phyloP scores from a whole-genome alignment of 2,329 filamentous ascomycete species.

The Hypoxylon sp. region DNA sequence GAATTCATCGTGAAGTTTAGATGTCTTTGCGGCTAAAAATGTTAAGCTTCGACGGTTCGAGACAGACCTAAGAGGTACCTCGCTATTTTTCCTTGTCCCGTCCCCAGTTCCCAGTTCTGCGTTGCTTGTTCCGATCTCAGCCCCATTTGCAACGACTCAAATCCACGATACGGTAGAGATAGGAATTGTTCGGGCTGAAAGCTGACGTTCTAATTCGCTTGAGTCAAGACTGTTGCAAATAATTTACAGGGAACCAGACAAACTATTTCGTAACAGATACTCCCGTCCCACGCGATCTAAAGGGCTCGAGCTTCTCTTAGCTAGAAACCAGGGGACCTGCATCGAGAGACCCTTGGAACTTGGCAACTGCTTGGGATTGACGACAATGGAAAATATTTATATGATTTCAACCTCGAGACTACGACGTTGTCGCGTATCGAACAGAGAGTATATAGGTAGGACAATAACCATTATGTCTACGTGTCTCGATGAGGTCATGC shows the following conservation, averaged over 20 bases:
- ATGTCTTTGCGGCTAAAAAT: constrained; percentile 25
- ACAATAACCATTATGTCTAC: not conserved
- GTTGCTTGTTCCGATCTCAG: constrained; percentile 38
- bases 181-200: constrained; percentile 49
- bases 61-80: constrained; percentile 16
- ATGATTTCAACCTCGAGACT: constrained; percentile 1
- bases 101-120: constrained; percentile 13
- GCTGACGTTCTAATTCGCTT: constrained; percentile 49
- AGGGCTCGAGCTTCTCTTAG: constrained; percentile 41
- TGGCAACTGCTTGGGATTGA: constrained; percentile 35
- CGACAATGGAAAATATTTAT: constrained; percentile 3
- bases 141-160: constrained; percentile 41
- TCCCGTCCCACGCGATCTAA: constrained; percentile 47
- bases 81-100: constrained; percentile 22
- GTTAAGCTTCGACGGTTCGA: constrained; percentile 31
- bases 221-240: constrained; percentile 50
- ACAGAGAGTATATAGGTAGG: not conserved
- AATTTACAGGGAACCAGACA: constrained; percentile 50
- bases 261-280: constrained; percentile 56
- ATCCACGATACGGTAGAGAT: constrained; percentile 42
- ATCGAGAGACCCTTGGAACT: constrained; percentile 26
- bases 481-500: constrained; percentile 25
- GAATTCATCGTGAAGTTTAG: constrained; percentile 10
- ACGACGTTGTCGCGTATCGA: constrained; percentile 4
- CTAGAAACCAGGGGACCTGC: constrained; percentile 21